phyloP scores from a whole-genome alignment of 495 filamentous ascomycete genomes.

The Aspergillus incahuasiensis region DNA sequence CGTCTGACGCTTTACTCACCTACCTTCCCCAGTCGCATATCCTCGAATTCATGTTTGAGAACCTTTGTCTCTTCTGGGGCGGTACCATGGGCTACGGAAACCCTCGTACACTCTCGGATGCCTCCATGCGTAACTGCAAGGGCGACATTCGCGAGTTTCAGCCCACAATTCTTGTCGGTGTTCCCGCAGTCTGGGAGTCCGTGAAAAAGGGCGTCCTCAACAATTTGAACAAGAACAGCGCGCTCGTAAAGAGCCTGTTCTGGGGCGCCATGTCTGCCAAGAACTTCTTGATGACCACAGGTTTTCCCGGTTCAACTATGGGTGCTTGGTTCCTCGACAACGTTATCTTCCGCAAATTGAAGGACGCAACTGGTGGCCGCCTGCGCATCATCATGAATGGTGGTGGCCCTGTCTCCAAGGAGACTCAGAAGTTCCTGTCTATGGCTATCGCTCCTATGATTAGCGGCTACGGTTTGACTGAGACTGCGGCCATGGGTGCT shows the following conservation, averaged over 20 bases:
- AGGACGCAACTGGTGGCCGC: conserved; percentile 81
- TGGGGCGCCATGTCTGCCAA: conserved; percentile 89
- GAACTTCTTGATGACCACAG: conserved; percentile 66
- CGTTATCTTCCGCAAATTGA: conserved; percentile 85
- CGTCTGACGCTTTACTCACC: conserved; percentile 81
- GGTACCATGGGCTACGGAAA: conserved; percentile 97
- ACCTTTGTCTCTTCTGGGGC: conserved; percentile 87
- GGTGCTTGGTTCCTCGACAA: conserved; percentile 65
- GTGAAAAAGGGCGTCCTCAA: conserved; percentile 95
- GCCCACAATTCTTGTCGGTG: conserved; percentile 87
- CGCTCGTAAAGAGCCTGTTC: conserved; percentile 76
- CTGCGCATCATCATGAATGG: conserved; percentile 82
- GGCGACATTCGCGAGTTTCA: conserved; percentile 94
- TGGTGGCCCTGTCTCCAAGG: conserved; percentile 79
- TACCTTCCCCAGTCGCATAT: conserved; percentile 95
- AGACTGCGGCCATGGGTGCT: conserved; percentile 90
- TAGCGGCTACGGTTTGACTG: conserved; percentile 91
- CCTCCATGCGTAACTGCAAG: conserved; percentile 85
- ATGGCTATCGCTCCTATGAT: conserved; percentile 88
- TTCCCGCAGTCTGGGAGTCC: conserved; percentile 95
- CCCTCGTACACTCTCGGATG: conserved; percentile 85
- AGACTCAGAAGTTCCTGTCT: conserved; percentile 82
- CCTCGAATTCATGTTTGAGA: conserved; percentile 96
- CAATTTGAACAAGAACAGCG: conserved; percentile 73
- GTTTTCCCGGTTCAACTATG: conserved; percentile 64